Evolutionary conservation across 1,139 yeast genomes (phyloP), one percentile per base, ranked within the genome.

Genomic region (Pichia sp.): DNA sequence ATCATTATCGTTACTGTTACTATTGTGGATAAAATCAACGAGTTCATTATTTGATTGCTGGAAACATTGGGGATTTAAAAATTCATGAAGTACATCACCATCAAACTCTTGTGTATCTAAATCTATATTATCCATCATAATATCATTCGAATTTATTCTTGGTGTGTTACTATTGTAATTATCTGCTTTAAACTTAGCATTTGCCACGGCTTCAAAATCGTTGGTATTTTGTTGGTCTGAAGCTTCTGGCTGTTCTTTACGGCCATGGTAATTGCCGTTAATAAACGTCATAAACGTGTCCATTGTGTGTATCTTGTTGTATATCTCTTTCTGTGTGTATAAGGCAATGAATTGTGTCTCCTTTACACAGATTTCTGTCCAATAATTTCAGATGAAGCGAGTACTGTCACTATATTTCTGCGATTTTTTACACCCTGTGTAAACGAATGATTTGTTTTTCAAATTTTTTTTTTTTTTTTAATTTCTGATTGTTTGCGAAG

Each of bases 21-120:
- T 29, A 76, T 72, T 46, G 78, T 68, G 24, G 79, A 72, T 32
- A 60, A 56, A 41, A 76, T 82, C 58, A 70, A 76, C 35, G 60
- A 64, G 25, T 66, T 59, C 37, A 68, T 56, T 47, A 68, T 57
- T 47, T 63, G 65, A 43, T 48, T 56, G 34, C 46, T 53, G 40
- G 15, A 48, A 50, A 39, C 48, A 43, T n/a, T 40, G 44, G 4
- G 53, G 43, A 25, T 53, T 47, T 13, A 54, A 38, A 37, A 55
- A 48, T 30, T 53, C 56, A 29, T 55, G 52, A 11, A 56, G 39
- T 11, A 53, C 42, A n/a, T 56, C 55, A 42, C 46, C 53, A 23
- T 50, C 49, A n/a, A 45, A 30, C 13, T 43, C 27, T 39, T 43
- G 42, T 15, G 38, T 12, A 15, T 27, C 40, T 27, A 40, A 12